Conservation (phyloP, 1,284 basidiomycete species). For the Ustilago trichophora region DNA sequence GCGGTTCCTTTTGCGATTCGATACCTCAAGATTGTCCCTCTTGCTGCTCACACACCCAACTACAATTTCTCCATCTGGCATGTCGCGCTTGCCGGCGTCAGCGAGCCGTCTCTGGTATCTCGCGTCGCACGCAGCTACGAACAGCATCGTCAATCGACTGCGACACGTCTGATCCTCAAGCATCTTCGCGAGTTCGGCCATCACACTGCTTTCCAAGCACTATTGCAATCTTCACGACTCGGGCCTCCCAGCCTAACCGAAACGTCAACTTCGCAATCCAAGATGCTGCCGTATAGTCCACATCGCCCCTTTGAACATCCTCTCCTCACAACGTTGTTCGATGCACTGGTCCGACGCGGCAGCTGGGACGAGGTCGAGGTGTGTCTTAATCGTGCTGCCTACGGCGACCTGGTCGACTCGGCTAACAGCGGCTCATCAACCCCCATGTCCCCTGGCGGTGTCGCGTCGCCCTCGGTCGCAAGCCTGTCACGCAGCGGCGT, state of each 20-base stretch:
- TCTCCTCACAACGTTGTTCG: slow-evolving; percentile 75
- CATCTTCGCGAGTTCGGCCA: slow-evolving; percentile 80
- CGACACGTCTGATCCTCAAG: slow-evolving; percentile 71
- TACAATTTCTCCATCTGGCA: slow-evolving; percentile 67
- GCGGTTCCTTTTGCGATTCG: slow-evolving; percentile 50
- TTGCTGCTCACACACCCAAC: slow-evolving; percentile 62
- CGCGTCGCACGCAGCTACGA: slow-evolving; percentile 45
- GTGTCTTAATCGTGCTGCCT: slow-evolving; percentile 54
- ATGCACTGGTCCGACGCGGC: slow-evolving; percentile 75
- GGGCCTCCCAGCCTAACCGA: slow-evolving; percentile 5
- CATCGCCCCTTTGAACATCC: slow-evolving; percentile 73
- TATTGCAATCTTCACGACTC: slow-evolving; percentile 49
- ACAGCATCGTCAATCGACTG: slow-evolving; percentile 54
- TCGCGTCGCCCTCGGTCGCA: slow-evolving; percentile 18
- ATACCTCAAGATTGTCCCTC: slow-evolving; percentile 65
- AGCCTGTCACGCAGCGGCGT: slow-evolving; percentile 32
- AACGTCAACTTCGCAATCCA: not conserved
- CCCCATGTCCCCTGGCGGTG: slow-evolving; percentile 27
- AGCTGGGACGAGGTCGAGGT: slow-evolving; percentile 74
- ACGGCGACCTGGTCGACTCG: slow-evolving; percentile 28
- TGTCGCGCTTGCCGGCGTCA: slow-evolving; percentile 62
- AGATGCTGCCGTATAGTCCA: slow-evolving; percentile 32
- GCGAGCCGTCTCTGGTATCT: slow-evolving; percentile 42
- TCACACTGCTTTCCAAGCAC: slow-evolving; percentile 72
- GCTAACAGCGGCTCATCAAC: slow-evolving; percentile 24